Conservation (phyloP, 2,329 filamentous ascomycete genomes). For the Trichoderma pleuroti region DNA sequence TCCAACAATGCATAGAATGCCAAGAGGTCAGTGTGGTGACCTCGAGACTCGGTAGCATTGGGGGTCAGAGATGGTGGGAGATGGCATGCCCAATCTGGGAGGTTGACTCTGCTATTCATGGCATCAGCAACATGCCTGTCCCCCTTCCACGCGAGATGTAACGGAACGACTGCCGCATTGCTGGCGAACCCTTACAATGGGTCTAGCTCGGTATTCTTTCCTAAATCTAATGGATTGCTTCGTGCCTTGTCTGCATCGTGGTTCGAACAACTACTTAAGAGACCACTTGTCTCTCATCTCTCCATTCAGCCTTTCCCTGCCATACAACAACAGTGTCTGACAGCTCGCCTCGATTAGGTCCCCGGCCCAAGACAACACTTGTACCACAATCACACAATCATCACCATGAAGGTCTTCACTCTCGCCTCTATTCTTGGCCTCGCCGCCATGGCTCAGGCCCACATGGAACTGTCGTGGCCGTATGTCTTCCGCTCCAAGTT, state of each 20-base stretch:
- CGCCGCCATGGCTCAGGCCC: slow-evolving; percentile 31
- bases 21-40: background rate
- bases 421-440: slow-evolving; percentile 15
- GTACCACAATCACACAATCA: background rate
- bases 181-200: background rate
- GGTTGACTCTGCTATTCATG: background rate
- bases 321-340: background rate
- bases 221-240: background rate
- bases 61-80: background rate
- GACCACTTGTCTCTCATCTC: background rate
- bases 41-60: background rate
- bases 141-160: background rate
- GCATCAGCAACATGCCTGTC: background rate
- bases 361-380: background rate
- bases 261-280: background rate
- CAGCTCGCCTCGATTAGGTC: background rate
- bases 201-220: background rate
- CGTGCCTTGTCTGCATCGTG: background rate
- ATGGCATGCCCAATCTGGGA: background rate
- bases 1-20: background rate
- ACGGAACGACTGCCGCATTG: background rate
- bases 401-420: slow-evolving; percentile 18
- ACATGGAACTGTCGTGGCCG: slow-evolving; percentile 52
- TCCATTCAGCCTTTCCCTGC: background rate
- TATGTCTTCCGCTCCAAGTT: slow-evolving; percentile 48